phyloP scores from a whole-genome alignment of 441 rosid species.

The Dalechampia spathulata region DNA sequence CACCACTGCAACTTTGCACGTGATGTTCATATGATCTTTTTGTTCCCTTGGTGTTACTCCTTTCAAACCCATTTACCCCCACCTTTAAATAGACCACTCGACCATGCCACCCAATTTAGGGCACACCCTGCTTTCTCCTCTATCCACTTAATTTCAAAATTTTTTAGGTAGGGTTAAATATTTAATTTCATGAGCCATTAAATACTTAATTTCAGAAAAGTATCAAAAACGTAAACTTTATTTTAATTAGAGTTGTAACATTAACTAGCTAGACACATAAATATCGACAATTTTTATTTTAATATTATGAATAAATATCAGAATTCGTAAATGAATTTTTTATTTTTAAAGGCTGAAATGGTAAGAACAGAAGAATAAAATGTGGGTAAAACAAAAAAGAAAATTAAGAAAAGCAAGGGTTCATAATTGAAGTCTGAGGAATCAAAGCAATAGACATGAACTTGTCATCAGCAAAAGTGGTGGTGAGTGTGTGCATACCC shows the following conservation, averaged over 20 bases:
- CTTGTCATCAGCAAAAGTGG: background rate
- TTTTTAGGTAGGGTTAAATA: too few species aligned
- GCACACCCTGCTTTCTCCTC: background rate
- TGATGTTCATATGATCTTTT: constrained; percentile 13
- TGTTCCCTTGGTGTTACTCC: constrained; percentile 13
- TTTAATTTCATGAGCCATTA: too few species aligned
- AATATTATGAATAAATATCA: too few species aligned
- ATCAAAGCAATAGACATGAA: background rate
- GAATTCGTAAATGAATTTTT: too few species aligned
- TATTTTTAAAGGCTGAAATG: too few species aligned
- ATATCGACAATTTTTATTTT: too few species aligned
- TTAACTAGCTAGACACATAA: too few species aligned
- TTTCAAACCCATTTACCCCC: constrained; percentile 18
- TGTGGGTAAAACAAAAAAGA: too few species aligned
- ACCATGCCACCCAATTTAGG: constrained; percentile 12
- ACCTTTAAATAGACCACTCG: constrained; percentile 35
- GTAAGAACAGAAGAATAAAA: too few species aligned
- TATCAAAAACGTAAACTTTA: too few species aligned
- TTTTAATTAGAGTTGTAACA: too few species aligned
- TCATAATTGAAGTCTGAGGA: background rate
- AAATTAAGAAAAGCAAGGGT: background rate
- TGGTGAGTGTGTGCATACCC: background rate
- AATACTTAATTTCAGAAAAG: too few species aligned
- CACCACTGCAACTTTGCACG: constrained; percentile 23
- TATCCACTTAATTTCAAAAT: background rate